These are phyloP conservation scores for Trichoderma atroviride DNA, from an alignment of 2,329 filamentous ascomycete genomes.

Conservation along the genomic window DNA sequence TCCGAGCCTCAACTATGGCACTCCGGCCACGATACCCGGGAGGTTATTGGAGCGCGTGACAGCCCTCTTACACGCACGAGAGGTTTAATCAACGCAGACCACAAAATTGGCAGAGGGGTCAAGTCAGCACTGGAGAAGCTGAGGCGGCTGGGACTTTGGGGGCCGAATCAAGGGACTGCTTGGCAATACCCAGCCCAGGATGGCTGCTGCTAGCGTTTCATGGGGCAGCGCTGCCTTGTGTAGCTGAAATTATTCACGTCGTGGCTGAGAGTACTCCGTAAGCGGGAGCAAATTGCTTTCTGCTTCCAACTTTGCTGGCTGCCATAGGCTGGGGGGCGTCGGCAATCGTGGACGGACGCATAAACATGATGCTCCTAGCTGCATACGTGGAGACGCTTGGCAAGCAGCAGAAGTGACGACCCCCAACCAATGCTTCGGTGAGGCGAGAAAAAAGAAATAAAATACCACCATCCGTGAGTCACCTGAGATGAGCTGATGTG, in stretches of 20 bases:
- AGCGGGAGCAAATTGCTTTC: not conserved
- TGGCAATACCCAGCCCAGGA: not conserved
- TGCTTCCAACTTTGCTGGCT: not conserved
- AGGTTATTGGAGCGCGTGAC: not conserved
- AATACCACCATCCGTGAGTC: not conserved
- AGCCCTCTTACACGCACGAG: not conserved
- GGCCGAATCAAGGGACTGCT: slow-evolving; percentile 8
- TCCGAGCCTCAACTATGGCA: not conserved
- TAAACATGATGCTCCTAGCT: not conserved
- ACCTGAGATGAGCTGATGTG: not conserved
- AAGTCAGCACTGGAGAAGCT: not conserved
- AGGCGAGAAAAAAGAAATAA: not conserved
- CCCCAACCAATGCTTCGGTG: not conserved
- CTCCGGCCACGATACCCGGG: not conserved
- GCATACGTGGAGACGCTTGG: not conserved
- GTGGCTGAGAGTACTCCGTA: not conserved
- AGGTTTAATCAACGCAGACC: too few relatives aligned
- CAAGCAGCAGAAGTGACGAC: slow-evolving; percentile 1
- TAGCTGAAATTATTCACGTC: slow-evolving; percentile 15
- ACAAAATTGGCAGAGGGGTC: not conserved
- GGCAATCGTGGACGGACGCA: slow-evolving; percentile 3
- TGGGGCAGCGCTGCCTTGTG: not conserved
- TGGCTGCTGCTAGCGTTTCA: slow-evolving; percentile 12
- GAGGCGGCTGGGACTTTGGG: not conserved
- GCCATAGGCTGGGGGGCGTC: slow-evolving; percentile 9